phyloP scores from a whole-genome alignment of 73 alveolate species.

The Symbiodinium pilosum region DNA sequence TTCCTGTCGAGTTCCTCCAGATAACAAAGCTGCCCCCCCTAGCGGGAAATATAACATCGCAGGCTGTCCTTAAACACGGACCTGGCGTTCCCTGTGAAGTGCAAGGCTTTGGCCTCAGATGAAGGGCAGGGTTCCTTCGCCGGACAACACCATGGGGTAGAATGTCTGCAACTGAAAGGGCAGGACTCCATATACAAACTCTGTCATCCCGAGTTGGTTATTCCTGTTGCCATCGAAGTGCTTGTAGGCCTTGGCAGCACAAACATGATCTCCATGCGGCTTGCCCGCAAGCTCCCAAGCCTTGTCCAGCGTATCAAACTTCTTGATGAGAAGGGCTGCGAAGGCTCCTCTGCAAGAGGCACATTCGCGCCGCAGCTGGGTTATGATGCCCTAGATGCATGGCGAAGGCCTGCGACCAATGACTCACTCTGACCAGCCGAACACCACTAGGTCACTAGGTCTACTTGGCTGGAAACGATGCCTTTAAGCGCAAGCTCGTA shows the following conservation, averaged over 20 bases:
- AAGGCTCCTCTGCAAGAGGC: not conserved
- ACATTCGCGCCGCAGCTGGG: too few species aligned
- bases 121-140: too few species aligned
- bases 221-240: conserved; percentile 32
- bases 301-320: conserved; percentile 14
- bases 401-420: too few species aligned
- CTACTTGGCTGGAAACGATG: not conserved
- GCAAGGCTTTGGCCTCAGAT: conserved; percentile 27
- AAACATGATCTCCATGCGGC: not conserved
- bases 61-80: conserved; percentile 6
- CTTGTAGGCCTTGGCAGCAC: not conserved
- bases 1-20: conserved; percentile 4
- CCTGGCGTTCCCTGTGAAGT: conserved; percentile 25
- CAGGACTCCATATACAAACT: conserved; percentile 15
- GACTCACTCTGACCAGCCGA: too few species aligned
- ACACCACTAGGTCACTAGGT: too few species aligned
- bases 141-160: too few species aligned
- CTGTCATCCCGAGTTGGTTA: conserved; percentile 37
- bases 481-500: not conserved
- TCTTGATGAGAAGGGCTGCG: conserved; percentile 10
- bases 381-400: too few species aligned
- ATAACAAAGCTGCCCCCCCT: not conserved
- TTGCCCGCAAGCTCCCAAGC: not conserved
- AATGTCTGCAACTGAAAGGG: not conserved
- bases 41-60: not conserved